These are phyloP conservation scores for Sarocladium brachiariae DNA, from an alignment of 2,329 filamentous ascomycete genomes.

Conservation along the genomic window DNA sequence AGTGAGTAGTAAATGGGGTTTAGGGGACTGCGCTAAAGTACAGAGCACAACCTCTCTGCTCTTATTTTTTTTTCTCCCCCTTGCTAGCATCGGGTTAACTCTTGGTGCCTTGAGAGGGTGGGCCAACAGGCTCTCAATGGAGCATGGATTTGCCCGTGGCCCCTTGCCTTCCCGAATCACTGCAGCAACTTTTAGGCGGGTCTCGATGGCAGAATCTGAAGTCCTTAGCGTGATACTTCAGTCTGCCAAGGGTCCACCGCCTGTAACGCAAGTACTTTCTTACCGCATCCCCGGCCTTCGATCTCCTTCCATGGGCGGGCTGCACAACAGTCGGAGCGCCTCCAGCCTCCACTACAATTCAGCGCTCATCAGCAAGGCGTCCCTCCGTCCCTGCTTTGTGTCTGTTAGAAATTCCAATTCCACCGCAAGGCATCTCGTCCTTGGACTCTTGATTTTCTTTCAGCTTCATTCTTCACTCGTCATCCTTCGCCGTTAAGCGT, in stretches of 20 bases:
- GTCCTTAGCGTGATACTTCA: background rate
- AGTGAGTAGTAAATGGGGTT: too few relatives aligned
- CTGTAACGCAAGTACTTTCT: background rate
- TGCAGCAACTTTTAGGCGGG: slow-evolving; percentile 2
- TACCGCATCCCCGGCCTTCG: slow-evolving; percentile 31
- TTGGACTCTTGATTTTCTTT: background rate
- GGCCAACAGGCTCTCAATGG: too few relatives aligned
- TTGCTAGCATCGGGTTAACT: too few relatives aligned
- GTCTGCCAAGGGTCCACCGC: too few relatives aligned
- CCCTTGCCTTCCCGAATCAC: background rate
- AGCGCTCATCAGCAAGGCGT: slow-evolving; percentile 6
- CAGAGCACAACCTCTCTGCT: background rate
- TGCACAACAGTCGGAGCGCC: slow-evolving; percentile 26
- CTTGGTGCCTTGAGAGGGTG: too few relatives aligned
- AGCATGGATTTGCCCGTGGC: too few relatives aligned
- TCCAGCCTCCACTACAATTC: slow-evolving; percentile 14
- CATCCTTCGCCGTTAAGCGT: background rate
- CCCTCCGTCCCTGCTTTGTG: slow-evolving; percentile 1
- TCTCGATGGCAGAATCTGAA: background rate
- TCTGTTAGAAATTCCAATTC: background rate
- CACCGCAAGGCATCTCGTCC: background rate
- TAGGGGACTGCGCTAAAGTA: background rate
- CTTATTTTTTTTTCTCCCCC: background rate
- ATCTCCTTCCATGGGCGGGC: slow-evolving; percentile 33
- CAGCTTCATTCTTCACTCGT: background rate